Base-by-base conservation (phyloP, 495 filamentous ascomycete species). In the Mycothermus thermophilus region DNA sequence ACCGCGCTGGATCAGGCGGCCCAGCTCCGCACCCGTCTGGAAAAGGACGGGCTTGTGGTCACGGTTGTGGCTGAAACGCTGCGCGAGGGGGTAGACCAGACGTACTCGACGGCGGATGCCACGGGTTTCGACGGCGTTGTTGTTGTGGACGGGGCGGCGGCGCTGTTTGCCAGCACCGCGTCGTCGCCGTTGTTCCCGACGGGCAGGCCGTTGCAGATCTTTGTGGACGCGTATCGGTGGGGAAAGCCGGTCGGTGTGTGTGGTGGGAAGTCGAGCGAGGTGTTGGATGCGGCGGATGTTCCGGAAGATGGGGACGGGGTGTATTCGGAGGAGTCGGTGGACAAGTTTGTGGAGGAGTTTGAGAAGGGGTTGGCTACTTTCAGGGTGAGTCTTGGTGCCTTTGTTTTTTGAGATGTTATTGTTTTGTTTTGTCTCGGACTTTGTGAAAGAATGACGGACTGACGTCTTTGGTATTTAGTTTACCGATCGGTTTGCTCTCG, bases 41-140 rank as follows among this genome's bases (percentile, higher is more conserved):
- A 43, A 1, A 42, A 42, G 4, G 54, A 57, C 11, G 68, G 67
- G 5, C 62, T 83, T 0, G 60, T 71, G 31, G 63, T 72, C 5
- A 58, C 72, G 4, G 59, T 84, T 29, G 72, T 88, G 1, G 77
- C 63, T 0, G 80, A 85, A 60, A 50, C 42, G 4, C 57, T 84
- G 0, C 52, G 44, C 2, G 39, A 57, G 7, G 72, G 69, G 8
- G 66, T 82, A 22, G 66, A 79, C 43, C 70, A 74, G 55, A 83
- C 80, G 1, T 88, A 86, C 52, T 71, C 72, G 15, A 67, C 64
- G 3, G 67, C 79, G 2, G 78, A 84, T 43, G 80, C 79, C 0
- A 75, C 73, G 1, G 65, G 66, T 16, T 87, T 83, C 41, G 82
- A 87, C 48, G 80, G 71, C 18, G 55, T 88, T 4, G 55, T 85